Base-by-base conservation (phyloP, 2,329 filamentous ascomycete species). In the Dendrostoma leiphaemia region DNA sequence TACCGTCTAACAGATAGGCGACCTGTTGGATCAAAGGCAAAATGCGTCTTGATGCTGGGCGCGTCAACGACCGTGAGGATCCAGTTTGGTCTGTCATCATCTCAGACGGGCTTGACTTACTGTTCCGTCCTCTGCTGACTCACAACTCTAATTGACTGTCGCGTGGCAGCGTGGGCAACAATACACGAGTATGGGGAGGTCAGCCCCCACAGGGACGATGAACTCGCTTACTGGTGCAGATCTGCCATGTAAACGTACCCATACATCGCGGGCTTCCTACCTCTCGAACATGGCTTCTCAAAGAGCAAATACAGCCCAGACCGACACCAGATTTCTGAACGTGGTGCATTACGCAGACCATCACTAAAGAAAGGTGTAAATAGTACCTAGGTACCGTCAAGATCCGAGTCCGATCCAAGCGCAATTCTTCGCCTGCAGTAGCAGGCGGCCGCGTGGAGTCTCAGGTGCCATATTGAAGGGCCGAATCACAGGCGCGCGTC, bases 351-450 rank as follows among this genome's bases (percentile, higher is more conserved):
- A n/a, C n/a, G n/a, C n/a, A n/a, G n/a, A n/a, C n/a, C n/a, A n/a
- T n/a, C n/a, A n/a, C n/a, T n/a, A n/a, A n/a, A n/a, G n/a, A n/a
- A n/a, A n/a, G n/a, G n/a, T n/a, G n/a, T n/a, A n/a, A 26, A 26
- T 41, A 15, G 3, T 13, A 41, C 21, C 23, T 41, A 4, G 38
- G 21, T 26, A n/a, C 13, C 15, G 13, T n/a, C 40, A n/a, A 13
- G 19, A 7, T 13, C 8, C 17, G 31, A 23, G 15, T n/a, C 21
- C 47, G 4, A 8, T 29, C 17, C 34, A 40, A 24, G 48, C 48
- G 48, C 48, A 43, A 43, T 17, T 19, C 19, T 13, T 23, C 40
- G 48, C 48, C 48, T 51, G 48, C 48, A 51, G 38, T 51, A 40
- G 29, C 29, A 37, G 15, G 37, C 48, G 48, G 48, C 48, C 48